Conservation (phyloP, 257 asterid genomes). For the Fraxinus pennsylvanica region DNA sequence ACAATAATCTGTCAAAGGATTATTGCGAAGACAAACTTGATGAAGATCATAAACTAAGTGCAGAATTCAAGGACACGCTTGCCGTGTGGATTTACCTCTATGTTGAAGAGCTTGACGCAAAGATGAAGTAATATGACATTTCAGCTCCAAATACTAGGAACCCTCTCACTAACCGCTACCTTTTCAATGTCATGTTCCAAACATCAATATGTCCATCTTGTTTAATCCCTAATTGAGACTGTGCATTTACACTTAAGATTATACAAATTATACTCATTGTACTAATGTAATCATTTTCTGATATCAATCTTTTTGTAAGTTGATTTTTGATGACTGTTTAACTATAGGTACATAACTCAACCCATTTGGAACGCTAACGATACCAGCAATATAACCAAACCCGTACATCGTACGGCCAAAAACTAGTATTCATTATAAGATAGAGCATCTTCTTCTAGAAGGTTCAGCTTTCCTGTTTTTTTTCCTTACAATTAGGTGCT, state of each 20-base stretch:
- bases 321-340: slow-evolving; percentile 19
- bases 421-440: too few relatives aligned
- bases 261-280: background rate
- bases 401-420: too few relatives aligned
- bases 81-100: slow-evolving; percentile 70
- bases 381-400: too few relatives aligned
- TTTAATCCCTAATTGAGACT: slow-evolving; percentile 22
- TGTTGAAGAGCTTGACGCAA: background rate
- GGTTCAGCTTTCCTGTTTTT: background rate
- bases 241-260: background rate
- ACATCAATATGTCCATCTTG: slow-evolving; percentile 78
- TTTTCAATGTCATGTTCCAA: slow-evolving; percentile 42
- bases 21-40: slow-evolving; percentile 73
- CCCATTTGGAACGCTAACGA: slow-evolving; percentile 20
- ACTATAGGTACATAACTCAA: slow-evolving; percentile 62
- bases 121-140: slow-evolving; percentile 24
- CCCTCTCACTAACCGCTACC: slow-evolving; percentile 55
- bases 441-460: background rate
- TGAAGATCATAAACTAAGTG: slow-evolving; percentile 48
- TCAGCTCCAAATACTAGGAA: slow-evolving; percentile 51
- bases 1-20: slow-evolving; percentile 70
- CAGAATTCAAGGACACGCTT: slow-evolving; percentile 57
- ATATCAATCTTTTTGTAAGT: slow-evolving; percentile 1
- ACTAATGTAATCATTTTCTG: background rate
- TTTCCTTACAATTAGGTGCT: too few relatives aligned